These are phyloP conservation scores for Chondrus crispus DNA, from an alignment of 23 red algal genomes.

Conservation along the genomic window DNA sequence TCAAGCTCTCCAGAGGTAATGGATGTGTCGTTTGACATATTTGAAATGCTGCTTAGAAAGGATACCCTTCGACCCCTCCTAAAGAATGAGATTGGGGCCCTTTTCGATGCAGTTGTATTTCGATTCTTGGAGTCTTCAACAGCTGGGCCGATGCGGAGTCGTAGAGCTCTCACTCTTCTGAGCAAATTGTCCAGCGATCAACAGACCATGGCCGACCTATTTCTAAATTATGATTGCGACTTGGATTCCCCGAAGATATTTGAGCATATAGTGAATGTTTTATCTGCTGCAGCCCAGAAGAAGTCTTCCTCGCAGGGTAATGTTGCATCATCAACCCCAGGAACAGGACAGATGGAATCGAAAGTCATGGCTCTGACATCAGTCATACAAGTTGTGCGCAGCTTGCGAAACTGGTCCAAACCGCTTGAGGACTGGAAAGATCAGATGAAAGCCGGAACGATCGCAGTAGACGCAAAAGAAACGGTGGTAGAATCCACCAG, in stretches of 20 bases:
- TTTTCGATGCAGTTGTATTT: constrained; percentile 95
- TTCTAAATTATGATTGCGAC: constrained; percentile 98
- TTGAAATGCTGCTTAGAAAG: constrained; percentile 81
- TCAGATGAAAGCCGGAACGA: background rate
- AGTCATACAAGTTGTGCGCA: constrained; percentile 45
- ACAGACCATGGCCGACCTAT: constrained; percentile 88
- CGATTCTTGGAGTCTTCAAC: constrained; percentile 88
- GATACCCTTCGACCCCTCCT: constrained; percentile 75
- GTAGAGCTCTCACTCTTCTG: constrained; percentile 56
- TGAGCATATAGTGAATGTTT: constrained; percentile 75
- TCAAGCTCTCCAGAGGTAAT: constrained; percentile 62
- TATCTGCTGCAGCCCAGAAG: constrained; percentile 54
- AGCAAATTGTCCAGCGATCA: constrained; percentile 55
- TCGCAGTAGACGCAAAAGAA: no score
- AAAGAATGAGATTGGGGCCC: constrained; percentile 79
- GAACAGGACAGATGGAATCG: background rate
- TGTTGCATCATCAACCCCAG: constrained; percentile 27
- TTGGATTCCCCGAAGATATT: constrained; percentile 85
- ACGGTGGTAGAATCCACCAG: no score
- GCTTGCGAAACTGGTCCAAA: constrained; percentile 61
- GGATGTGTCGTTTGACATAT: constrained; percentile 81
- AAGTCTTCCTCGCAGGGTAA: background rate
- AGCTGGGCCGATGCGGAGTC: constrained; percentile 47
- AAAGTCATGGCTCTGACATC: constrained; percentile 34
- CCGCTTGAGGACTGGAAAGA: constrained; percentile 37